Base-by-base conservation (phyloP, 1,284 basidiomycete species). In the Ceraceosorus guamensis region DNA sequence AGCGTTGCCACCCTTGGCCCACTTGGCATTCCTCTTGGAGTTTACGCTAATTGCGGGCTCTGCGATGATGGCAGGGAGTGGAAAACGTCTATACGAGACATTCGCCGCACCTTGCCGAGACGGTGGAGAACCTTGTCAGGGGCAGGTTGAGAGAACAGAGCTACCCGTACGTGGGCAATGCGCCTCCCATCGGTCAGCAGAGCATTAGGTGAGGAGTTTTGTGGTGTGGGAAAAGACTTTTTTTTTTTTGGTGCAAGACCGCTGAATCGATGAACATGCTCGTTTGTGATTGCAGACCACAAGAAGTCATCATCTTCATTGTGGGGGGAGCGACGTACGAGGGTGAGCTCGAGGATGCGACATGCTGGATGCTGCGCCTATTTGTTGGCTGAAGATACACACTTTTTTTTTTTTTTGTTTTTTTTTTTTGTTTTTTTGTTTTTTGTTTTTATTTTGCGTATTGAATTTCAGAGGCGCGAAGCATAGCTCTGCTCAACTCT, bases 31-130 rank as follows among this genome's bases (percentile, higher is more conserved):
- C 3, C 3, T 24, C 24, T 24, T 24, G 24, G 24, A 24, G n/a
- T 24, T 24, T 24, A 24, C 24, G 24, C 24, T 24, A 3, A 24
- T 24, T 24, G 24, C 24, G 3, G 24, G 24, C 3, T 24, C 24
- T 24, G 24, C 24, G 24, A 24, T 24, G 24, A 24, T 24, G 24
- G 24, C 24, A 24, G 39, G 95, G 95, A 6, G 95, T 98, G 5
- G 95, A 99, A 77, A 99, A 99, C 71, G 93, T 98, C 6, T 99
- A 97, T 75, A 99, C 92, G 55, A 95, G 98, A 71, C 95, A 98
- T 72, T 87, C 86, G 13, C 95, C 95, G 7, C 91, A 95, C 76
- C 80, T 99, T 3, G 85, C 87, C 0, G 85, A 96, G 72, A 98
- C 93, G 5, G 79, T 98, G 18, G 95, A 99, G 72, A 82, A 88